phyloP scores from a whole-genome alignment of 139 green algal genomes.

The Chlorella vulgaris region DNA sequence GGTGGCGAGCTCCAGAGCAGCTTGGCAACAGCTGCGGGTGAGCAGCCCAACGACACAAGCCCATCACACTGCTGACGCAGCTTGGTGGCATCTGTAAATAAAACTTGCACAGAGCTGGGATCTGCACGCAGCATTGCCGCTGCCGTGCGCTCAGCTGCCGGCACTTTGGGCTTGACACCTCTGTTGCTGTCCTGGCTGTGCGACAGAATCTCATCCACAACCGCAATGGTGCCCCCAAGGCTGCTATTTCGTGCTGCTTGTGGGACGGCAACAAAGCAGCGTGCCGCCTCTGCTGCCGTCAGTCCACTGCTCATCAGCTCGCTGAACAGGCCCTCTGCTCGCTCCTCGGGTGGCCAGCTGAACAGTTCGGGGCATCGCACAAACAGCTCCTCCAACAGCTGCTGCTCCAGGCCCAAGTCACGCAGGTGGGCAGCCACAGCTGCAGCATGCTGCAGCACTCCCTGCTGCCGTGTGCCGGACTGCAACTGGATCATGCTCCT shows the following conservation, averaged over 20 bases:
- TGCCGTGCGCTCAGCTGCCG: background rate
- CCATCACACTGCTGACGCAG: background rate
- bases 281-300: background rate
- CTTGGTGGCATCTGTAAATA: background rate
- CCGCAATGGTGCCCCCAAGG: too few relatives aligned
- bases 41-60: background rate
- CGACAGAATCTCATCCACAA: background rate
- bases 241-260: too few relatives aligned
- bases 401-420: background rate
- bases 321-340: background rate
- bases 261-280: too few relatives aligned
- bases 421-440: background rate
- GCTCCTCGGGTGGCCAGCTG: conserved; percentile 3
- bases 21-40: background rate
- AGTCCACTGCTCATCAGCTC: background rate
- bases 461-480: background rate
- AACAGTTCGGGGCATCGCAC: background rate
- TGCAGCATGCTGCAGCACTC: background rate
- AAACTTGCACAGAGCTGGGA: background rate
- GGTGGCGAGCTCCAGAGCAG: background rate
- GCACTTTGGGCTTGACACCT: background rate
- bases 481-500: background rate
- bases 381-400: background rate
- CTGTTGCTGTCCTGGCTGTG: background rate
- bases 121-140: background rate